A percentile compares a stretch with the other conserved stretches of the same genome.
Evolutionary conservation across 169 alveolate species (phyloP).

Genomic region (Cryptosporidium felis): DNA sequence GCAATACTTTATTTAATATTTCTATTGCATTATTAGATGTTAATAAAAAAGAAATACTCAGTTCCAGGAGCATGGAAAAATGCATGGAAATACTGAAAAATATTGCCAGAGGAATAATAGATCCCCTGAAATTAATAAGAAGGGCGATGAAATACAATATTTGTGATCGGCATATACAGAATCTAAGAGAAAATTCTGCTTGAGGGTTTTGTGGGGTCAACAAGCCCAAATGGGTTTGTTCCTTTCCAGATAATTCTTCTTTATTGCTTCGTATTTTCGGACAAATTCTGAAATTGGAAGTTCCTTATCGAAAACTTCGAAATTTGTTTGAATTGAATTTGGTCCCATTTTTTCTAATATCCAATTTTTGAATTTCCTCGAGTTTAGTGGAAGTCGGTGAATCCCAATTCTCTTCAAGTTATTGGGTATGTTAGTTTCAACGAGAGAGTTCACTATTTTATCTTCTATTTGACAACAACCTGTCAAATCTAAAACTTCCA

Average conservation of each 20-base stretch:
- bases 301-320: neutral
- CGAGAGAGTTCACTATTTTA: neutral
- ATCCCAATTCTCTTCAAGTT: neutral
- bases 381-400: neutral
- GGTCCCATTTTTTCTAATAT: neutral
- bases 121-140: constrained; percentile 12
- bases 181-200: too few relatives aligned
- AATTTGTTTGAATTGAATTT: neutral
- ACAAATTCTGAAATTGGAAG: constrained; percentile 11
- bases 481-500: constrained; percentile 30
- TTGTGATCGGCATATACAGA: neutral
- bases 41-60: constrained; percentile 12
- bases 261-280: neutral
- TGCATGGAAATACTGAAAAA: constrained; percentile 11
- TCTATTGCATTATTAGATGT: constrained; percentile 62
- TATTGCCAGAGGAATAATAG: neutral
- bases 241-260: neutral
- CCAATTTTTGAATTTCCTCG: constrained; percentile 1
- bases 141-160: constrained; percentile 38
- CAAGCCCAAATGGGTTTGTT: constrained; percentile 28
- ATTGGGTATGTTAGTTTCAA: neutral
- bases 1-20: constrained; percentile 11
- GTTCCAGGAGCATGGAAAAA: constrained; percentile 10
- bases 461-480: constrained; percentile 20
- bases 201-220: too few relatives aligned